Conservation (phyloP, 352 stramenopile species). For the Globisporangium carolinianum region DNA sequence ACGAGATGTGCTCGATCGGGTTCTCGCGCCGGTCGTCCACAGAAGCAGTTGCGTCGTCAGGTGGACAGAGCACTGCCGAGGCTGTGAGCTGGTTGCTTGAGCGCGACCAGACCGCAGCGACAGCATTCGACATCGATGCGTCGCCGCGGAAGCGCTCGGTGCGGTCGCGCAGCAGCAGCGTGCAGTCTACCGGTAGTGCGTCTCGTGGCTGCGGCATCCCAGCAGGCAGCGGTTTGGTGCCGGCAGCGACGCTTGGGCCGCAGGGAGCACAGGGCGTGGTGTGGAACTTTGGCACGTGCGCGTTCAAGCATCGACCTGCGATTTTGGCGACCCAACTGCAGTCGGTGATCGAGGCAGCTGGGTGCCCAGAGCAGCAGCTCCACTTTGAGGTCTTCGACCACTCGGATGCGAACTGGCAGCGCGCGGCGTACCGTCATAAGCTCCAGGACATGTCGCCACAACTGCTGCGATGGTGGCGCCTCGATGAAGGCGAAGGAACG, state of each 20-base stretch:
- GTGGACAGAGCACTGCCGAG: constrained; percentile 13
- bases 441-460: constrained; percentile 46
- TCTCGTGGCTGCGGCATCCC: not conserved
- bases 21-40: constrained; percentile 32
- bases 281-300: constrained; percentile 66
- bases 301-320: constrained; percentile 41
- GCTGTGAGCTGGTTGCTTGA: constrained; percentile 42
- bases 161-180: constrained; percentile 7
- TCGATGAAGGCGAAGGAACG: constrained; percentile 40
- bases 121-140: not conserved
- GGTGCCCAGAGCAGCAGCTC: constrained; percentile 18
- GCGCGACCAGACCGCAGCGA: not conserved
- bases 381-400: constrained; percentile 63
- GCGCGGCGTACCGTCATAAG: constrained; percentile 51
- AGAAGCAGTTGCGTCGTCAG: constrained; percentile 27
- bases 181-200: constrained; percentile 1
- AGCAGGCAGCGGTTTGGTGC: constrained; percentile 10
- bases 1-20: constrained; percentile 44
- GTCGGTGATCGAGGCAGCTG: constrained; percentile 27
- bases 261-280: constrained; percentile 53
- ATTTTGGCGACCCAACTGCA: constrained; percentile 12
- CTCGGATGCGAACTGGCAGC: constrained; percentile 38
- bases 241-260: constrained; percentile 34
- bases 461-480: constrained; percentile 51
- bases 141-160: constrained; percentile 3